Evolutionary conservation across 805 yeast genomes (phyloP).

Genomic region (Lipomyces lipofer): DNA sequence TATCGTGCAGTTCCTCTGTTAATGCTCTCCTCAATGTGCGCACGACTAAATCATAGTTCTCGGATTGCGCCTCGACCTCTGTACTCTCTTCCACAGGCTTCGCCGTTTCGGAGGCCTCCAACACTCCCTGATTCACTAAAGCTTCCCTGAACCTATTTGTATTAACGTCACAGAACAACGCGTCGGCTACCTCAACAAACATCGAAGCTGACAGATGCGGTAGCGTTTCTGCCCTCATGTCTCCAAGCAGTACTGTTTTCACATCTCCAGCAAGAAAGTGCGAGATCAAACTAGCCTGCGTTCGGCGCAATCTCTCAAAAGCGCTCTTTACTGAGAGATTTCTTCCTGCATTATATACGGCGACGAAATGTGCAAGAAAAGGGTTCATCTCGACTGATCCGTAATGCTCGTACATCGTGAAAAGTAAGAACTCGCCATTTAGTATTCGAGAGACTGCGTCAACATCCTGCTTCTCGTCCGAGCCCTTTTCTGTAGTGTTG

Average conservation of each 20-base stretch:
- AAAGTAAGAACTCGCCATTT: conserved; percentile 24
- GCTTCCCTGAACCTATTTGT: conserved; percentile 18
- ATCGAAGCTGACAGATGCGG: conserved; percentile 1
- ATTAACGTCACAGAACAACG: conserved; percentile 14
- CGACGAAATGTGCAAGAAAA: conserved; percentile 23
- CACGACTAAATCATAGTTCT: neutral
- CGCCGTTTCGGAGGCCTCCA: conserved; percentile 15
- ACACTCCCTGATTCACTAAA: conserved; percentile 21
- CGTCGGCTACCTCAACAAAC: conserved; percentile 3
- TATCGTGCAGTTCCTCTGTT: conserved; percentile 14
- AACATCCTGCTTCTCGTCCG: neutral
- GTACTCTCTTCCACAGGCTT: neutral
- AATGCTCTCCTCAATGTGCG: conserved; percentile 7
- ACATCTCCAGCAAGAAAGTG: conserved; percentile 14
- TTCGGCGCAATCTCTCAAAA: neutral
- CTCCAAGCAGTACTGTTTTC: conserved; percentile 1
- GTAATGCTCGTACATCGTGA: conserved; percentile 19
- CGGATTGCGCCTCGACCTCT: neutral
- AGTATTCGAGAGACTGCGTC: conserved; percentile 6
- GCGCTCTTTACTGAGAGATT: neutral
- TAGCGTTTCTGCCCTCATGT: conserved; percentile 7
- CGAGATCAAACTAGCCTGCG: conserved; percentile 19
- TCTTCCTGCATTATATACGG: conserved; percentile 11
- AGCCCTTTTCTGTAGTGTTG: too few species aligned
- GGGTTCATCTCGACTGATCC: conserved; percentile 24